Evolutionary conservation across 345 rosid species (phyloP), one percentile per base, ranked within the genome.

Genomic region (Linum lewisii): DNA sequence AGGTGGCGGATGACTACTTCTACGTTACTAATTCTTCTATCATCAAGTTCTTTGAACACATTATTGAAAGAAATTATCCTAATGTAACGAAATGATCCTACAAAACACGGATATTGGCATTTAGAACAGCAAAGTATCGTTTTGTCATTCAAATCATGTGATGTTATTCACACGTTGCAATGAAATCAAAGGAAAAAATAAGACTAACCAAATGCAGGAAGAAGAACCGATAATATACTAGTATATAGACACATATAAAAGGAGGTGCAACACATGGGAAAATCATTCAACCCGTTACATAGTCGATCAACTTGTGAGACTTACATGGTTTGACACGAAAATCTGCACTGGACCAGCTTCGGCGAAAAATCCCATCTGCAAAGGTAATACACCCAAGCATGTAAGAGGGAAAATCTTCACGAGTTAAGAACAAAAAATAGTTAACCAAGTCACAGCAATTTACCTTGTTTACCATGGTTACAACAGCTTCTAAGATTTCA

Each of bases 341-440:
- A 92, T 79, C 78, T 92, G 95, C 78, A 92, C 97, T n/a, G 97
- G 98, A 0, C 97, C 95, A 66, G 95, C 95, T 62, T 88, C 97
- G 0, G 96, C 98, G 22, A 86, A 92, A 73, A 88, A 92, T 26
- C 98, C 98, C 97, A 92, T 86, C 98, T 92, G 77, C 21, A 50
- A n/a, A 58, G 7, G 52, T 7, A 42, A 61, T 47, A 36, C 53
- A 5, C 50, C 34, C 50, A 29, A 18, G 42, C 21, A 21, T n/a
- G 18, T 9, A 45, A 21, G 24, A 44, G 38, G 14, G 15, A 42
- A 26, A 62, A 5, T 18, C 22, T 7, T 7, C 15, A 54, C 25
- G 16, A 23, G 10, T 18, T 16, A 52, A 6, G 22, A 6, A 5
- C 2, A 54, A 14, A 1, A 54, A 23, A 18, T 18, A 2, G 26